Evolutionary conservation across 345 rosid species (phyloP), one percentile per base, ranked within the genome.

Genomic region (Dipteronia dyeriana): DNA sequence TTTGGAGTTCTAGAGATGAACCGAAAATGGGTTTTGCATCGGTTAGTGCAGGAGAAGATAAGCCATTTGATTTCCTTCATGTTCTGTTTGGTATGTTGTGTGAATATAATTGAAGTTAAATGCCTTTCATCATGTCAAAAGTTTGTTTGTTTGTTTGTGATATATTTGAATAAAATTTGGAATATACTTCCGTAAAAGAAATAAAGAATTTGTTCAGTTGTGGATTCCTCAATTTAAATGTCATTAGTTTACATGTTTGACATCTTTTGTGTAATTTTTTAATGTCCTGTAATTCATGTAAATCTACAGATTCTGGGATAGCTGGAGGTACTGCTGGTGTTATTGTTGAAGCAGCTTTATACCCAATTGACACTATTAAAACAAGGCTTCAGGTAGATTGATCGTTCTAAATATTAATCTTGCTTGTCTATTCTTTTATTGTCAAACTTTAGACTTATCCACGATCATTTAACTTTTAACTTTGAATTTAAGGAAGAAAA

Each of bases 281-380:
- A 9, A 9, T 75, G 31, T 75, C 23, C 14, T 45, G 78, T 34
- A 25, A 10, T 51, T 71, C 71, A 53, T 53, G 57, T 53, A 20
- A 62, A 70, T 73, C 82, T 82, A 75, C 84, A 94, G 97, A 91
- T 86, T 88, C 90, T 43, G 75, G 87, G 68, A 63, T 92, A 62
- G 90, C 97, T 39, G 98, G 97, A 78, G 96, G 94, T 49, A 67
- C 88, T 25, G 94, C 96, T 78, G 98, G 98, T 74, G 89, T 91
- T 78, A 82, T 90, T 53, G 98, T 90, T 10, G 97, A 94, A 84
- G 89, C 98, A 20, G 90, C 90, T 69, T 77, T 94, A 59, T 94
- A 94, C 80, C 97, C 98, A 56, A 85, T 94, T 76, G 98, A 94
- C 86, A 94, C 98, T 2, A 89, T 92, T 68, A 94, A 91, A 85